Evolutionary conservation across 192 early-diverging fungal species (phyloP).

Genomic region (Gryganskiella cystojenkinii): DNA sequence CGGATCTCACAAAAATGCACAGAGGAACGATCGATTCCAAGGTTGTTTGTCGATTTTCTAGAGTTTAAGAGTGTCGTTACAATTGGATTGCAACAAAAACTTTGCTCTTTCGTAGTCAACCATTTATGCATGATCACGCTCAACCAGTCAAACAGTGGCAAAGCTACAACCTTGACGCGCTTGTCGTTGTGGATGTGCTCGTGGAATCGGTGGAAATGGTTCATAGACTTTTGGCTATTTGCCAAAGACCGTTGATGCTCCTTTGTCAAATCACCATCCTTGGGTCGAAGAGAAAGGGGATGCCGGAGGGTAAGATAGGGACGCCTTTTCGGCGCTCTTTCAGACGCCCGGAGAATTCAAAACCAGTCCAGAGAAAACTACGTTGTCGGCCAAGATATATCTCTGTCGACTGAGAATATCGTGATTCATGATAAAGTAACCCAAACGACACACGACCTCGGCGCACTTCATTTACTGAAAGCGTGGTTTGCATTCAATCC

Average conservation of each 20-base stretch:
- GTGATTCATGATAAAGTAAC: conserved; percentile 71
- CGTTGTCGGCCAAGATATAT: conserved; percentile 76
- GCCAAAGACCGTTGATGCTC: not conserved
- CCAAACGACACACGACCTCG: no score
- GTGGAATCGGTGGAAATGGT: conserved; percentile 69
- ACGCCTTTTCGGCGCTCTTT: not conserved
- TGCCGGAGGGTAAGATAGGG: not conserved
- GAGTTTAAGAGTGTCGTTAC: no score
- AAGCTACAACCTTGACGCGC: conserved; percentile 63
- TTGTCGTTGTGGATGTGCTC: conserved; percentile 68
- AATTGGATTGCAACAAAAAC: no score
- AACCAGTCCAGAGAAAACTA: conserved; percentile 24
- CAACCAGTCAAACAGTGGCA: conserved; percentile 76
- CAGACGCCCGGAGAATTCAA: conserved; percentile 3
- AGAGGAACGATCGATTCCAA: no score
- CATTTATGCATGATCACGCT: conserved; percentile 45
- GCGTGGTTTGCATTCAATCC: not conserved
- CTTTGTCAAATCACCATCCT: not conserved
- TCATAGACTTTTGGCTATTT: conserved; percentile 30
- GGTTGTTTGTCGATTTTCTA: no score
- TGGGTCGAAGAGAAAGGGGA: conserved; percentile 4
- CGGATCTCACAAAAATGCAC: no score
- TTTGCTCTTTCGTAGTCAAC: no score
- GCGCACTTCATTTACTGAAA: not conserved
- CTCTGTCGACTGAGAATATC: conserved; percentile 65